Conservation (phyloP, 306 rosid genomes). For the Prunus dulcis region DNA sequence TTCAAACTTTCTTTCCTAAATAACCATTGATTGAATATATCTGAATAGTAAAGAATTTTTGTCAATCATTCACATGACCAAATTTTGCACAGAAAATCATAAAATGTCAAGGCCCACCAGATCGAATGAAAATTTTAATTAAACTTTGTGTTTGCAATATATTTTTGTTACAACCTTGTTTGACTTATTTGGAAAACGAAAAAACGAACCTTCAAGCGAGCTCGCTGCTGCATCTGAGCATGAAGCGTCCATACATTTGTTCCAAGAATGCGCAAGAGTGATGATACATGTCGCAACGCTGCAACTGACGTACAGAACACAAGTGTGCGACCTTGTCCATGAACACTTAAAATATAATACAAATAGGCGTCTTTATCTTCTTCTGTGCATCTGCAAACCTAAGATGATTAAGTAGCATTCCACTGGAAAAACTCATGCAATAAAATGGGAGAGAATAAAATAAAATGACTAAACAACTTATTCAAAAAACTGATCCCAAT, state of each 20-base stretch:
- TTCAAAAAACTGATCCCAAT: too few relatives aligned
- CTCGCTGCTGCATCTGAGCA: conserved; percentile 90
- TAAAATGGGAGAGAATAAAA: not conserved
- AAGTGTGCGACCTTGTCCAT: conserved; percentile 89
- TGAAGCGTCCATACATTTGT: conserved; percentile 74
- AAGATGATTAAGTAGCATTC: conserved; percentile 25
- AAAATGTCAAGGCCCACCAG: not conserved
- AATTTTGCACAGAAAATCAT: not conserved
- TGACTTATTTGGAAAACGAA: not conserved
- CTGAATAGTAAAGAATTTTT: not conserved
- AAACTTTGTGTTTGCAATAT: not conserved
- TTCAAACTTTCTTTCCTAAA: not conserved
- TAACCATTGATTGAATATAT: not conserved
- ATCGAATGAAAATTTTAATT: not conserved
- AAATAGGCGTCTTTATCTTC: conserved; percentile 90
- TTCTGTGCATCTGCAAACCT: conserved; percentile 77
- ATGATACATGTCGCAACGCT: conserved; percentile 83
- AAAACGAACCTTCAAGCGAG: conserved; percentile 75
- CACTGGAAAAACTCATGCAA: not conserved
- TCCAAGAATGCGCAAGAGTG: conserved; percentile 75
- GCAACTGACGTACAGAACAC: conserved; percentile 91
- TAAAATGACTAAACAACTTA: not conserved
- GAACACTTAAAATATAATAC: conserved; percentile 79
- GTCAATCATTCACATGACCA: not conserved
- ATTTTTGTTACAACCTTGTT: not conserved